Conservation (phyloP, 2,329 filamentous ascomycete species). For the Arthrobotrys megalospora region DNA sequence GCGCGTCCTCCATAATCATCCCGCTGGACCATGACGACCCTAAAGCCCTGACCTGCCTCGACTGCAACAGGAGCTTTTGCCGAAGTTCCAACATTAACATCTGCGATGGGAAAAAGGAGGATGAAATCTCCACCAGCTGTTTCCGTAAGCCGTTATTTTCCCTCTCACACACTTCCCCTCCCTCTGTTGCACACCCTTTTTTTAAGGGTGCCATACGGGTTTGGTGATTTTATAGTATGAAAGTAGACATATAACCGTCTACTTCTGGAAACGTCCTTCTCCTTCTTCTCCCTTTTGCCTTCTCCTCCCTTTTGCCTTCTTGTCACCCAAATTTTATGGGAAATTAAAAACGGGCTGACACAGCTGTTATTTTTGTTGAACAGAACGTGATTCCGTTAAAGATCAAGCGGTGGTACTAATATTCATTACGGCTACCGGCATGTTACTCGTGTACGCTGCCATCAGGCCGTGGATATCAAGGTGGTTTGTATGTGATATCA, state of each 20-base stretch:
- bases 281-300: too few relatives aligned
- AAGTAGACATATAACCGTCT: slow-evolving; percentile 14
- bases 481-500: slow-evolving; percentile 68
- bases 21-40: slow-evolving; percentile 72
- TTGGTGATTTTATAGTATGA: not conserved
- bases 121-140: slow-evolving; percentile 77
- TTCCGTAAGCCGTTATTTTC: slow-evolving; percentile 71
- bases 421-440: slow-evolving; percentile 76
- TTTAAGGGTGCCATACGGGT: not conserved
- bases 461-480: slow-evolving; percentile 74
- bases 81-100: slow-evolving; percentile 75
- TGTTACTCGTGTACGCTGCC: slow-evolving; percentile 74
- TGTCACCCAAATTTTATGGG: not conserved
- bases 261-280: slow-evolving; percentile 3
- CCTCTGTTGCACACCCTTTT: not conserved
- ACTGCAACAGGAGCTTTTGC: slow-evolving; percentile 79
- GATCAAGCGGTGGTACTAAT: slow-evolving; percentile 77
- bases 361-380: slow-evolving; percentile 7
- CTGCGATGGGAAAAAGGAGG: slow-evolving; percentile 75
- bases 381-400: slow-evolving; percentile 77
- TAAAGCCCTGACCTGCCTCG: slow-evolving; percentile 72
- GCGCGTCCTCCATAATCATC: slow-evolving; percentile 78
- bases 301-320: too few relatives aligned
- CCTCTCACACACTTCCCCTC: not conserved
- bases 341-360: slow-evolving; percentile 10